These are phyloP conservation scores for Stipa capillata DNA, from an alignment of 176 grass and related monocot species.

Conservation along the genomic window DNA sequence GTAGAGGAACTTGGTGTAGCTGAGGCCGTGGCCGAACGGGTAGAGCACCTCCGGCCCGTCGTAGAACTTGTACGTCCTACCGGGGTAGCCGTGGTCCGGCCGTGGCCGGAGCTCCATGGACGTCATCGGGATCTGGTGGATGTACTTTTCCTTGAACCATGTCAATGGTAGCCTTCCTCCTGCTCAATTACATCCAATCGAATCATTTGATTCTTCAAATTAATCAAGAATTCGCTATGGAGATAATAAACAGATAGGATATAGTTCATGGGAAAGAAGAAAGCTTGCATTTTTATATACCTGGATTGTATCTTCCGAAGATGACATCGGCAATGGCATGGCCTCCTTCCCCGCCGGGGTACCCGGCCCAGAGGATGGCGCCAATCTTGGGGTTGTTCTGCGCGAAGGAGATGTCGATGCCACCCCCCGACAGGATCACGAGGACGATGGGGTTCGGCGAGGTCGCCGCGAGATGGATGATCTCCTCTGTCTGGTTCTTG, in stretches of 20 bases:
- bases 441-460: slow-evolving; percentile 38
- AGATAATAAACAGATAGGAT: not conserved
- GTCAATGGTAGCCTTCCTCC: slow-evolving; percentile 32
- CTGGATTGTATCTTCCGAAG: slow-evolving; percentile 38
- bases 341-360: slow-evolving; percentile 49
- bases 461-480: slow-evolving; percentile 29
- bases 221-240: not conserved
- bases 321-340: slow-evolving; percentile 38
- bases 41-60: slow-evolving; percentile 16
- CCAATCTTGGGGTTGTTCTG: slow-evolving; percentile 48
- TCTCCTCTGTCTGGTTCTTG: slow-evolving; percentile 29
- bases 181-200: not conserved
- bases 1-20: slow-evolving; percentile 34
- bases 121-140: slow-evolving; percentile 31
- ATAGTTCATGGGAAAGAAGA: too few relatives aligned
- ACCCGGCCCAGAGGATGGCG: slow-evolving; percentile 50
- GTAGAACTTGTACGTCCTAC: slow-evolving; percentile 41
- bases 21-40: slow-evolving; percentile 25
- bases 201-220: not conserved
- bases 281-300: not conserved
- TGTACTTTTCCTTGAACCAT: slow-evolving; percentile 34
- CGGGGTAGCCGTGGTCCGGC: slow-evolving; percentile 23
- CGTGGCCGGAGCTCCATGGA: slow-evolving; percentile 32
- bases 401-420: slow-evolving; percentile 48
- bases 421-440: slow-evolving; percentile 43